Conservation (phyloP, 2,329 filamentous ascomycete genomes). For the Teratosphaeria pseudoeucalypti region DNA sequence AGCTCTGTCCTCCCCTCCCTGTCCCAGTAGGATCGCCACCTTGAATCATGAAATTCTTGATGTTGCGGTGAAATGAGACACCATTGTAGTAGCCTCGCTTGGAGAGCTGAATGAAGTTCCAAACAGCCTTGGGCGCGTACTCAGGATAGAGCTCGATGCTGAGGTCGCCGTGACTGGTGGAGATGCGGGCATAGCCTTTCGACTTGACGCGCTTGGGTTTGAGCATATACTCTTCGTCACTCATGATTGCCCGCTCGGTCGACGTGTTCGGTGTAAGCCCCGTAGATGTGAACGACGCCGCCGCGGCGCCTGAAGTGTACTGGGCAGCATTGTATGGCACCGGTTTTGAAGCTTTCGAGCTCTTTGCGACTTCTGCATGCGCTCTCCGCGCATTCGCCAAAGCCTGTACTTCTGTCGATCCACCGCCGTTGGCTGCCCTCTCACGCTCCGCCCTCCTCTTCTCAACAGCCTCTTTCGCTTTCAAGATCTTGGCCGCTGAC, state of each 20-base stretch:
- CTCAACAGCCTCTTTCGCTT: constrained; percentile 88
- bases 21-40: constrained; percentile 90
- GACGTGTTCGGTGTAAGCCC: constrained; percentile 87
- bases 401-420: constrained; percentile 26
- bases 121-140: constrained; percentile 82
- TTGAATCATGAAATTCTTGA: constrained; percentile 95
- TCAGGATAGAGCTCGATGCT: constrained; percentile 88
- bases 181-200: constrained; percentile 84
- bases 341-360: constrained; percentile 21
- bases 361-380: constrained; percentile 20
- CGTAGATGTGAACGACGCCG: constrained; percentile 90
- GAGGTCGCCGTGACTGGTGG: constrained; percentile 73
- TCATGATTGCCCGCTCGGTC: constrained; percentile 72
- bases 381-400: constrained; percentile 49
- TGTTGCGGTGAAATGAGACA: constrained; percentile 84
- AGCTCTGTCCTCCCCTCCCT: constrained; percentile 75
- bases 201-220: constrained; percentile 78
- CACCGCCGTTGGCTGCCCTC: constrained; percentile 12
- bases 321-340: constrained; percentile 73
- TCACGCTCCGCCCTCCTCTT: constrained; percentile 67
- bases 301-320: constrained; percentile 83
- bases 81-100: constrained; percentile 83
- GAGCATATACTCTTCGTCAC: constrained; percentile 94
- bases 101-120: constrained; percentile 86
- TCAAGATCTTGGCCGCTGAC: constrained; percentile 69